Conservation (phyloP, 2,329 filamentous ascomycete species). For the Canariomyces notabilis region DNA sequence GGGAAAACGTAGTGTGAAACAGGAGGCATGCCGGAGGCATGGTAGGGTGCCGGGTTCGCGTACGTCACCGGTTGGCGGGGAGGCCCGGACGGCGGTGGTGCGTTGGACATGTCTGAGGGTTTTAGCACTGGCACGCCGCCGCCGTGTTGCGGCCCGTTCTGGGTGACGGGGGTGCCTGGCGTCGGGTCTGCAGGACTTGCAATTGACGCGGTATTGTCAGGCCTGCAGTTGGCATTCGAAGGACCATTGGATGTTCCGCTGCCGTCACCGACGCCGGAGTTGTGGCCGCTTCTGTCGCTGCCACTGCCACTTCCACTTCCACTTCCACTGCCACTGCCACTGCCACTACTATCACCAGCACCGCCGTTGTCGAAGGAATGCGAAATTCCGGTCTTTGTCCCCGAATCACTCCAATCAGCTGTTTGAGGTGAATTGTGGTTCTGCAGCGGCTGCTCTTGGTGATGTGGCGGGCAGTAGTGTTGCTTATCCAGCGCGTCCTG, state of each 20-base stretch:
- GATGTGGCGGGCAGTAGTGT: conserved; percentile 14
- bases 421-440: conserved; percentile 2
- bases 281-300: conserved; percentile 8
- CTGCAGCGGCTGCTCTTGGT: conserved; percentile 12
- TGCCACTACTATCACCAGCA: too few relatives aligned
- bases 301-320: too few relatives aligned
- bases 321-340: too few relatives aligned
- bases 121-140: conserved; percentile 19
- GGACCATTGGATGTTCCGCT: conserved; percentile 14
- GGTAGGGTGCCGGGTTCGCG: conserved; percentile 22
- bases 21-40: conserved; percentile 20
- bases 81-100: conserved; percentile 22
- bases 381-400: conserved; percentile 6
- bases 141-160: conserved; percentile 23
- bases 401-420: conserved; percentile 8
- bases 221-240: conserved; percentile 12
- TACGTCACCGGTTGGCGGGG: conserved; percentile 25
- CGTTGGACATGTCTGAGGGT: conserved; percentile 25
- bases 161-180: conserved; percentile 9
- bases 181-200: conserved; percentile 8
- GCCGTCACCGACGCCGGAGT: conserved; percentile 14
- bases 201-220: conserved; percentile 16
- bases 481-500: conserved; percentile 19
- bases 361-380: conserved; percentile 8
- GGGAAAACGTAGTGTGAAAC: conserved; percentile 21